Percentiles rank a stretch among this genome's conserved stretches.
phyloP scores from a whole-genome alignment of 2,329 filamentous ascomycete genomes.

The Aureobasidium subglaciale region DNA sequence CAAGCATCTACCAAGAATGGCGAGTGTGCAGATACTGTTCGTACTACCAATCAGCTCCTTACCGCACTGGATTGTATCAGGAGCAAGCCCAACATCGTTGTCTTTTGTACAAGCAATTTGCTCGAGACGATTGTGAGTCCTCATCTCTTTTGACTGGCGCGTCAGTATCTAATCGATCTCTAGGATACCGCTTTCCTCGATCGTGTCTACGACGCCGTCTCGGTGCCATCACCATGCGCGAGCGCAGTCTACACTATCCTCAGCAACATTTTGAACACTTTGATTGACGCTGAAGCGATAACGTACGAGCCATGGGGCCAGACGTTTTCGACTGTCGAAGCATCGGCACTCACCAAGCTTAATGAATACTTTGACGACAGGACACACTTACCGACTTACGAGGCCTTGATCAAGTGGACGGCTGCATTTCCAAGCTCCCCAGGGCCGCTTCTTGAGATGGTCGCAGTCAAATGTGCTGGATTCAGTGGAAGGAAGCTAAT shows the following conservation, averaged over 20 bases:
- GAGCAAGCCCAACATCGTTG: slow-evolving; percentile 37
- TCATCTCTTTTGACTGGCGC: not conserved
- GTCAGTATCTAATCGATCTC: not conserved
- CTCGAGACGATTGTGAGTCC: slow-evolving; percentile 20
- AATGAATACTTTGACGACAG: not conserved
- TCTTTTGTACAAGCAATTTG: slow-evolving; percentile 46
- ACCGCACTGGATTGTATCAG: slow-evolving; percentile 41
- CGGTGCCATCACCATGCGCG: slow-evolving; percentile 34
- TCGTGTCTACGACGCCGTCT: slow-evolving; percentile 42
- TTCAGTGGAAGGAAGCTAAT: slow-evolving; percentile 38
- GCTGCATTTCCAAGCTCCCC: slow-evolving; percentile 21
- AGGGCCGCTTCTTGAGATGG: slow-evolving; percentile 25
- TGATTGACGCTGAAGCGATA: slow-evolving; percentile 34
- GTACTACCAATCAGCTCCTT: slow-evolving; percentile 44
- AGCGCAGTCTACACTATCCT: slow-evolving; percentile 43
- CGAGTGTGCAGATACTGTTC: slow-evolving; percentile 9
- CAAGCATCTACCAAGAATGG: slow-evolving; percentile 22
- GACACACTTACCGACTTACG: slow-evolving; percentile 22
- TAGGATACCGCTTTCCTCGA: slow-evolving; percentile 42
- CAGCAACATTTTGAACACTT: slow-evolving; percentile 40
- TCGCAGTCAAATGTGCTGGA: slow-evolving; percentile 30
- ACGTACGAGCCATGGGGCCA: not conserved
- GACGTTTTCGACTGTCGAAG: not conserved
- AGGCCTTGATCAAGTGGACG: slow-evolving; percentile 25
- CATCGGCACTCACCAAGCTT: too few relatives aligned